phyloP scores from a whole-genome alignment of 2,329 filamentous ascomycete genomes.

The Claviceps sp. region DNA sequence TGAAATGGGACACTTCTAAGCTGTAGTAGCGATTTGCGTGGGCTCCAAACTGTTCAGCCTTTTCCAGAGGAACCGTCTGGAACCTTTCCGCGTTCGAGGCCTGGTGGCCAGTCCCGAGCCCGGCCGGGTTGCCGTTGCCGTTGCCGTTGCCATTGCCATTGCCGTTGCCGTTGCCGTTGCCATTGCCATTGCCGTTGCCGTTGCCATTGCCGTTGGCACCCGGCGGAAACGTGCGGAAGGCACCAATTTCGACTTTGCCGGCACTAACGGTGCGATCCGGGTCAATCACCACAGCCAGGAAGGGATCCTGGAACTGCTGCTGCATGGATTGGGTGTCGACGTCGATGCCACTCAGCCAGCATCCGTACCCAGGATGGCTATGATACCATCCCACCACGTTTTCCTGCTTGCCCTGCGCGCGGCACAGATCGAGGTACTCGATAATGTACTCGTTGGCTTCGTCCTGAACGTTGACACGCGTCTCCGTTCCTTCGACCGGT shows the following conservation, averaged over 20 bases:
- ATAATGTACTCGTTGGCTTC: conserved; percentile 98
- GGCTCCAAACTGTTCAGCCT: conserved; percentile 90
- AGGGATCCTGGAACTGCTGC: conserved; percentile 78
- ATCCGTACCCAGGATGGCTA: conserved; percentile 92
- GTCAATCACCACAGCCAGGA: conserved; percentile 91
- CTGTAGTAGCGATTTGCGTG: conserved; percentile 85
- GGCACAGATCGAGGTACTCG: conserved; percentile 62
- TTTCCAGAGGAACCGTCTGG: conserved; percentile 75
- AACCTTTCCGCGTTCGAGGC: conserved; percentile 37
- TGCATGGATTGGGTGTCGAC: conserved; percentile 78
- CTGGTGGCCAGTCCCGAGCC: background rate
- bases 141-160: too few relatives aligned
- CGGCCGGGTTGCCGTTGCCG: too few relatives aligned
- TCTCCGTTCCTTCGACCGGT: conserved; percentile 97
- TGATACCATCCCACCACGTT: conserved; percentile 98
- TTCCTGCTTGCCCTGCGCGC: conserved; percentile 66
- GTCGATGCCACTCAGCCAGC: conserved; percentile 95
- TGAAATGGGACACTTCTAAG: conserved; percentile 86
- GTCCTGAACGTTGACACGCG: conserved; percentile 86
- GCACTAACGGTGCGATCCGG: conserved; percentile 89
- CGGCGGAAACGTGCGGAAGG: conserved; percentile 75
- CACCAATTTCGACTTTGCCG: conserved; percentile 93
- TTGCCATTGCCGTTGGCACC: too few relatives aligned
- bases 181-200: too few relatives aligned
- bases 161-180: too few relatives aligned